Evolutionary conservation across 2,329 filamentous ascomycete species (phyloP), one percentile per base, ranked within the genome.

Genomic region (Didymella keratinophila): DNA sequence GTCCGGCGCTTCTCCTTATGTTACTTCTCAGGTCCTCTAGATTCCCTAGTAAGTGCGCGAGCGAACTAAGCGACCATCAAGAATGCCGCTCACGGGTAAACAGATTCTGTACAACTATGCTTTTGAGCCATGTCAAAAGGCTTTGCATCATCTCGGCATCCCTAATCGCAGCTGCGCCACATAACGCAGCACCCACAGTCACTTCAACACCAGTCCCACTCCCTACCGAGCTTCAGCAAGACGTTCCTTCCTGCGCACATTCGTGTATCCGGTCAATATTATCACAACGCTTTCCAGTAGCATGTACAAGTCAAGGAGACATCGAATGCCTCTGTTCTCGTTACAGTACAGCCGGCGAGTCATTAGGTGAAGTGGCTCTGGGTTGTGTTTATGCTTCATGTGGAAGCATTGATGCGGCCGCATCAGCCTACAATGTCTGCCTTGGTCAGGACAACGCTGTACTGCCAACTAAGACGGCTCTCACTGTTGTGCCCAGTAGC

Each of bases 21-120:
- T 71, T 66, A 61, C 58, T 58, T 52, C 61, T 37, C 36, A 65
- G 62, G 21, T 36, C 25, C 55, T 42, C 62, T 69, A 67, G 61
- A 66, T 72, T 66, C 70, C 65, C 63, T 71, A 65, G 63, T 68
- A 61, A 72, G 70, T 75, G 69, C 50, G 62, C 62, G 36, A 52
- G 23, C 52, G 55, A 50, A 36, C 28, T 37, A 11, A 23, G 16
- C 36, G 44, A 36, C 12, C 41, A 45, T 23, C 47, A 51, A 63
- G 65, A 65, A 73, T 71, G 67, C 59, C 67, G 70, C 70, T 75
- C 61, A 76, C 65, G 30, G 37, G 53, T 58, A 58, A 60, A 51
- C 64, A 74, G 71, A 63, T 68, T 59, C 57, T 74, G 74, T 76
- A 76, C 69, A 65, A 74, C 63, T 77, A 77, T 77, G 75, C 69